These are phyloP conservation scores for Debaryomyces singareniensis DNA, from an alignment of 1,139 yeast genomes.

Conservation along the genomic window DNA sequence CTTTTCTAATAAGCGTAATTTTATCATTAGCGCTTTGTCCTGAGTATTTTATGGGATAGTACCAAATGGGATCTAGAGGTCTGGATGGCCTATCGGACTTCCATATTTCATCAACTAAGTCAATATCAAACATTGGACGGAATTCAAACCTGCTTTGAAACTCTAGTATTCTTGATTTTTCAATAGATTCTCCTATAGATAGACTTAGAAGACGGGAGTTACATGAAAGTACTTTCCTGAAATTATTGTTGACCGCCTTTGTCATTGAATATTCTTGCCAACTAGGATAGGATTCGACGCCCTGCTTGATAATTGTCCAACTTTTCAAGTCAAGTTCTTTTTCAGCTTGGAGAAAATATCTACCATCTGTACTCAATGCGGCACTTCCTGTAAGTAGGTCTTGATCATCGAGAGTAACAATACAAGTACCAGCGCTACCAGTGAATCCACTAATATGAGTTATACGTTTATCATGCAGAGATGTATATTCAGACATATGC, in stretches of 20 bases:
- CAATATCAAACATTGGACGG: slow-evolving; percentile 22
- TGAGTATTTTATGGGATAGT: slow-evolving; percentile 31
- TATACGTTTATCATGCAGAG: slow-evolving; percentile 45
- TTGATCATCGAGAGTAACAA: slow-evolving; percentile 36
- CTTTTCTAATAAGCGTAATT: slow-evolving; percentile 20
- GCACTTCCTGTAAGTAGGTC: slow-evolving; percentile 30
- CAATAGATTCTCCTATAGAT: slow-evolving; percentile 29
- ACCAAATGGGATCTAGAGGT: slow-evolving; percentile 33
- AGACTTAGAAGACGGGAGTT: slow-evolving; percentile 34
- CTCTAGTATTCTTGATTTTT: slow-evolving; percentile 14
- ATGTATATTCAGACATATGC: slow-evolving; percentile 51
- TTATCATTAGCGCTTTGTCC: slow-evolving; percentile 38
- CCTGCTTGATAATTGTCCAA: slow-evolving; percentile 38
- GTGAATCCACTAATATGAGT: slow-evolving; percentile 48
- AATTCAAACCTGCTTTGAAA: slow-evolving; percentile 20
- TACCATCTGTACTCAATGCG: slow-evolving; percentile 51
- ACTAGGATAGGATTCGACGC: slow-evolving; percentile 25
- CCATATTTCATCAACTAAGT: slow-evolving; percentile 39
- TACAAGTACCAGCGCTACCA: slow-evolving; percentile 54
- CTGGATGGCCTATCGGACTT: slow-evolving; percentile 32
- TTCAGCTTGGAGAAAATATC: slow-evolving; percentile 47
- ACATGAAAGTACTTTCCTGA: slow-evolving; percentile 33
- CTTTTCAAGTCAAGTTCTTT: slow-evolving; percentile 27
- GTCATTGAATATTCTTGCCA: slow-evolving; percentile 34
- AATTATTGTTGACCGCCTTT: slow-evolving; percentile 25